Percentiles rank a stretch among this genome's conserved stretches.
phyloP scores from a whole-genome alignment of 2,329 filamentous ascomycete genomes.

The Aspergillus tanneri region DNA sequence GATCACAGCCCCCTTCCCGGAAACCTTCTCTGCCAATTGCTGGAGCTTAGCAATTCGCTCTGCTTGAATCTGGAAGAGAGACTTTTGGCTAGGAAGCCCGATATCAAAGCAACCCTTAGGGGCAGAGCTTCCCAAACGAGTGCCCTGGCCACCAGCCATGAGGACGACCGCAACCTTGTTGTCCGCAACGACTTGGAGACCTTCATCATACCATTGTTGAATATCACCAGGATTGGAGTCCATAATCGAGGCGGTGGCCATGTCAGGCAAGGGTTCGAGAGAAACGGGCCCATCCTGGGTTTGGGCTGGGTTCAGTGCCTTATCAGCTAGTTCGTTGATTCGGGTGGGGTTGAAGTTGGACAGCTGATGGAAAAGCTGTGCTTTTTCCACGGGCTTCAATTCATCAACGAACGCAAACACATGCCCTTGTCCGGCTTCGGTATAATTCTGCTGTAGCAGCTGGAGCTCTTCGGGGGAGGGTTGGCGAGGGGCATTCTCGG shows the following conservation, averaged over 20 bases:
- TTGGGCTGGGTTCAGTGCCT: conserved; percentile 75
- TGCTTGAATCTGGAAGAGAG: conserved; percentile 95
- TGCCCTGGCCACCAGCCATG: conserved; percentile 97
- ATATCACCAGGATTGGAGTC: conserved; percentile 79
- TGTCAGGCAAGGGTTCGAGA: conserved; percentile 84
- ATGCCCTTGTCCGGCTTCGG: conserved; percentile 72
- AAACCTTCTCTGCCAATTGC: conserved; percentile 71
- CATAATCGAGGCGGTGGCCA: conserved; percentile 83
- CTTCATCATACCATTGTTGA: conserved; percentile 76
- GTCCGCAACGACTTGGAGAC: conserved; percentile 63
- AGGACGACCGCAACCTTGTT: conserved; percentile 82
- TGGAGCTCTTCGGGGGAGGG: conserved; percentile 66
- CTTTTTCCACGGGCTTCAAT: conserved; percentile 71
- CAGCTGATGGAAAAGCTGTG: conserved; percentile 76
- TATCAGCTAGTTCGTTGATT: conserved; percentile 84
- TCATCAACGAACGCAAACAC: conserved; percentile 86
- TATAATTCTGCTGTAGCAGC: conserved; percentile 69
- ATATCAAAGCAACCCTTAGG: conserved; percentile 99
- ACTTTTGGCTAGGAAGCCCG: conserved; percentile 86
- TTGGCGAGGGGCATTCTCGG: conserved; percentile 43
- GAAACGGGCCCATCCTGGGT: conserved; percentile 49
- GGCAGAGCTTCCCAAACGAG: conserved; percentile 86
- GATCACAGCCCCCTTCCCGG: conserved; percentile 63
- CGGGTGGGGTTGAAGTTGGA: conserved; percentile 75
- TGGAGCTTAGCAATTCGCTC: conserved; percentile 89